These are phyloP conservation scores for Coemansia sp. DNA, from an alignment of 192 early-diverging fungal genomes.

Conservation along the genomic window DNA sequence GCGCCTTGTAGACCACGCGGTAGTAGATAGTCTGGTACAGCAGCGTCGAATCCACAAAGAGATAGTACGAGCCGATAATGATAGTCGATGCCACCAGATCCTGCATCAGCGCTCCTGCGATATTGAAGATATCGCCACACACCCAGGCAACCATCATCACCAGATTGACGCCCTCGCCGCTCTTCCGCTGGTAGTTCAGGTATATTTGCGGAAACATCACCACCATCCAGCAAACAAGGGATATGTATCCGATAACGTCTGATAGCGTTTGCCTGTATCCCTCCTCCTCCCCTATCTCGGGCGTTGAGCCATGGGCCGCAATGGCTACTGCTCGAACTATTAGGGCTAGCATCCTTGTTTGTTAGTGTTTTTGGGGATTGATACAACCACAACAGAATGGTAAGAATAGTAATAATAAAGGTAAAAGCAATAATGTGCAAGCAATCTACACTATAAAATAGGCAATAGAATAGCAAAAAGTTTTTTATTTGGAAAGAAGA, in stretches of 20 bases:
- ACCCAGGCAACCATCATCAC: conserved; percentile 77
- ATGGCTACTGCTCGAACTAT: neutral
- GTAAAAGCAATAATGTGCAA: neutral
- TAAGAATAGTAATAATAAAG: neutral
- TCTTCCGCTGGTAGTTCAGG: conserved; percentile 76
- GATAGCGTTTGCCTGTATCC: conserved; percentile 22
- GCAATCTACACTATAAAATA: neutral
- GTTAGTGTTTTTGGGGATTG: neutral
- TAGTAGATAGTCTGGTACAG: conserved; percentile 72
- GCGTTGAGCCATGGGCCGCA: neutral
- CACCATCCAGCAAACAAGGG: conserved; percentile 75
- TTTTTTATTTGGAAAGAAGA: no score
- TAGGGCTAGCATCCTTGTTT: neutral
- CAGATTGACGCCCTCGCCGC: conserved; percentile 74
- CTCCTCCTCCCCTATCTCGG: neutral
- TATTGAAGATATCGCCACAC: conserved; percentile 74
- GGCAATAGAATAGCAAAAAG: no score
- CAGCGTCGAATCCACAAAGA: conserved; percentile 66
- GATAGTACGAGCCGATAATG: conserved; percentile 69
- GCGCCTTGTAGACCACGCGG: conserved; percentile 41
- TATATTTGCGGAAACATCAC: conserved; percentile 83
- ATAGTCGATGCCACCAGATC: conserved; percentile 72
- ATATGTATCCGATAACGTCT: conserved; percentile 60
- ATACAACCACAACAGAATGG: neutral
- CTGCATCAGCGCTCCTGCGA: conserved; percentile 72